Evolutionary conservation across 768 basidiomycete species (phyloP).

Genomic region (Neoboletus subvelutipes): DNA sequence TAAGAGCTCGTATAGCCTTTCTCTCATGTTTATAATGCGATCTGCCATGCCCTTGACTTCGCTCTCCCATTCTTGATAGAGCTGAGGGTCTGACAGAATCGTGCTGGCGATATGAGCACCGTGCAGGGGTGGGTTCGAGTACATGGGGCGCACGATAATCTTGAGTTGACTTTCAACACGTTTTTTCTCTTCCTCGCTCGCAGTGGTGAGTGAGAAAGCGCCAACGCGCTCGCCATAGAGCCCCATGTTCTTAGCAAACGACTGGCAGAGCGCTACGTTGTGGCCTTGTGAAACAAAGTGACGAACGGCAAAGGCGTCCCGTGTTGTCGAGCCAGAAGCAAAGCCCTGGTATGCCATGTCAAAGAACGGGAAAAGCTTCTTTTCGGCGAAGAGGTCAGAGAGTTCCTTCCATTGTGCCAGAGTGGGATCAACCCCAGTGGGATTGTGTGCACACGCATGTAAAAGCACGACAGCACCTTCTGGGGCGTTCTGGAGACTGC

Average conservation of each 20-base stretch:
- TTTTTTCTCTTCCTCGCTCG: constrained; percentile 71
- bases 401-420: constrained; percentile 90
- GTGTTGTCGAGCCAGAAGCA: constrained; percentile 87
- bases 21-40: constrained; percentile 91
- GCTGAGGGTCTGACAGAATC: constrained; percentile 70
- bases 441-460: constrained; percentile 98
- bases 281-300: constrained; percentile 91
- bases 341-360: constrained; percentile 99
- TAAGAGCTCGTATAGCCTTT: constrained; percentile 74
- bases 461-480: constrained; percentile 83
- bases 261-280: constrained; percentile 88
- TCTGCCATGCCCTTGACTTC: constrained; percentile 97
- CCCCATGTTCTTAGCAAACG: constrained; percentile 99
- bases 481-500: constrained; percentile 52
- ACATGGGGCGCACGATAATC: constrained; percentile 94
- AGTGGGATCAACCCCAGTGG: constrained; percentile 97
- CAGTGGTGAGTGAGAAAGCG: constrained; percentile 83
- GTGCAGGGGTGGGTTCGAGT: constrained; percentile 95
- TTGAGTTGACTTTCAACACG: constrained; percentile 93
- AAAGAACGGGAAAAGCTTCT: constrained; percentile 94
- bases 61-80: constrained; percentile 85
- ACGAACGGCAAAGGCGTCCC: constrained; percentile 93
- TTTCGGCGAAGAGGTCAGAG: constrained; percentile 83
- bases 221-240: constrained; percentile 98
- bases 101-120: constrained; percentile 85